Percentiles rank a stretch among this genome's conserved stretches.
Evolutionary conservation across 2,329 filamentous ascomycete genomes (phyloP).

Genomic region (Monosporascus sp.): DNA sequence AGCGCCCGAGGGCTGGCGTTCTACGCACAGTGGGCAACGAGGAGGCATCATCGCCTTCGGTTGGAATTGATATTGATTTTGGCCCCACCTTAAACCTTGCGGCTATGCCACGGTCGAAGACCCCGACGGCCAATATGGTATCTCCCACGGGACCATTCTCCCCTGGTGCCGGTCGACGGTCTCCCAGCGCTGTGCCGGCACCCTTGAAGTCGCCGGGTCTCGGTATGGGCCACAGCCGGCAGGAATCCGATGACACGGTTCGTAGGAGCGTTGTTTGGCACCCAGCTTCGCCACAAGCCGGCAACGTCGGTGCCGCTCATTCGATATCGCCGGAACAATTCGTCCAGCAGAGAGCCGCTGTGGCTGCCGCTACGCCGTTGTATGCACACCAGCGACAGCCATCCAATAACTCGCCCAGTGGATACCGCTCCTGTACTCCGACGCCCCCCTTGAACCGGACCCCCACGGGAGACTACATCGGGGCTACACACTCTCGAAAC

Average conservation of each 20-base stretch:
- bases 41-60: conserved; percentile 16
- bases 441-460: conserved; percentile 37
- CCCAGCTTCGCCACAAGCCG: conserved; percentile 52
- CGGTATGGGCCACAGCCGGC: conserved; percentile 35
- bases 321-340: conserved; percentile 71
- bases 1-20: conserved; percentile 71
- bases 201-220: conserved; percentile 14
- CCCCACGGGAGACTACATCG: conserved; percentile 35
- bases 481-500: conserved; percentile 36
- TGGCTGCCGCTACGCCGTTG: conserved; percentile 47
- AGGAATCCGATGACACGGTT: conserved; percentile 46
- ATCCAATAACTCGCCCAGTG: conserved; percentile 44
- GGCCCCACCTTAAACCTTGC: conserved; percentile 71
- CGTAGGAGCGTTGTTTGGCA: conserved; percentile 74
- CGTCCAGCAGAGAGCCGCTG: conserved; percentile 69
- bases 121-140: conserved; percentile 10
- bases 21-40: conserved; percentile 69
- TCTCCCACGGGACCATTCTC: conserved; percentile 26
- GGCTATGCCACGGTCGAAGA: conserved; percentile 15
- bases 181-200: conserved; percentile 2
- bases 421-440: conserved; percentile 33
- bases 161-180: conserved; percentile 7
- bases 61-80: conserved; percentile 64
- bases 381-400: conserved; percentile 56
- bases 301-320: conserved; percentile 38